Percentiles rank a stretch among this genome's conserved stretches.
Conservation (phyloP, 495 filamentous ascomycete genomes). For the Lophiotrema nucula region DNA sequence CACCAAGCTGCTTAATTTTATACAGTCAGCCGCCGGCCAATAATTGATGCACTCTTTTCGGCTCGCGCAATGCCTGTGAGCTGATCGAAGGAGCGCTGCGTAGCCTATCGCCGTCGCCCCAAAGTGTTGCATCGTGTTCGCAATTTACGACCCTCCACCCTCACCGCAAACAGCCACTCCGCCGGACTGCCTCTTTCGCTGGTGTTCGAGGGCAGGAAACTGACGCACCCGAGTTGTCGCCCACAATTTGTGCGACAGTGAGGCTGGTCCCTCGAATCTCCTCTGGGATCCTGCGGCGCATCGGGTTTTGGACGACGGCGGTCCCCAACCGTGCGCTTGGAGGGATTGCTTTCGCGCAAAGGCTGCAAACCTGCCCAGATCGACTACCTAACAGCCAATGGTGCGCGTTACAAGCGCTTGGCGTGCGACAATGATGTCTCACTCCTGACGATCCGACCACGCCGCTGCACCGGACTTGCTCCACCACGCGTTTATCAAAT, state of each 20-base stretch:
- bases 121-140: constrained; percentile 12
- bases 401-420: not conserved
- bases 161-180: not conserved
- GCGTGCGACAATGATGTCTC: not conserved
- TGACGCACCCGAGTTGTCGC: too few relatives aligned
- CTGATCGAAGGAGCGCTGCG: too few relatives aligned
- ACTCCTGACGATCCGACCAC: too few relatives aligned
- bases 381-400: not conserved
- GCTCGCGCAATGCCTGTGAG: too few relatives aligned
- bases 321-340: not conserved
- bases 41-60: not conserved
- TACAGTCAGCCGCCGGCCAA: constrained; percentile 5
- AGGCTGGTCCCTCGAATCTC: constrained; percentile 9
- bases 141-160: constrained; percentile 1
- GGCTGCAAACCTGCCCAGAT: not conserved
- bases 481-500: not conserved
- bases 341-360: not conserved
- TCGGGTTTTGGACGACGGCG: constrained; percentile 2
- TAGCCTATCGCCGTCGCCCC: not conserved
- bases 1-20: not conserved
- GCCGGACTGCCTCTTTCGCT: not conserved
- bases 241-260: too few relatives aligned
- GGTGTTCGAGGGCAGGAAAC: too few relatives aligned
- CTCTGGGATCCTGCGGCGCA: not conserved
- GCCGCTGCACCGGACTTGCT: too few relatives aligned